These are phyloP conservation scores for Sambucus nigra DNA, from an alignment of 129 eudicot species.

Conservation along the genomic window DNA sequence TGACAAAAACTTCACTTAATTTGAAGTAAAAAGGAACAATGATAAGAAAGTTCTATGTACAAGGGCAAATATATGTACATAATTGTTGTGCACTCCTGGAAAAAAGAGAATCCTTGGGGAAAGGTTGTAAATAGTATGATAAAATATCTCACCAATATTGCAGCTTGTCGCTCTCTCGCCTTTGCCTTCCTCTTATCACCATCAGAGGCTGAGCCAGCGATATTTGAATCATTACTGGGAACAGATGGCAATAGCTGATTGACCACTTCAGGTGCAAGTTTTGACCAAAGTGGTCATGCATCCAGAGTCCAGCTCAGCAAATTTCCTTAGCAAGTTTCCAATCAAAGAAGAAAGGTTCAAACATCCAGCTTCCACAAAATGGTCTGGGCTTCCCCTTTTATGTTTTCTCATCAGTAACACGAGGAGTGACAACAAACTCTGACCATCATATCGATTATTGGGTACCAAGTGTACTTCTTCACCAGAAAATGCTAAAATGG, in stretches of 20 bases:
- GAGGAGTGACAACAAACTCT: slow-evolving; percentile 81
- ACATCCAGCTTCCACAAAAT: slow-evolving; percentile 50
- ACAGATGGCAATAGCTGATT: slow-evolving; percentile 31
- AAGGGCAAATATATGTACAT: no score
- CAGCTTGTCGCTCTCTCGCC: slow-evolving; percentile 98
- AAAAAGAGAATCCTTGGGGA: no score
- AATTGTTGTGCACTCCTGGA: no score
- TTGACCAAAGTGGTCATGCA: slow-evolving; percentile 49
- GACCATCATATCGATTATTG: slow-evolving; percentile 37
- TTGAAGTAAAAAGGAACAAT: neutral
- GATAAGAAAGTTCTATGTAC: no score
- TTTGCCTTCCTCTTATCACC: slow-evolving; percentile 78
- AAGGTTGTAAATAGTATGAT: no score
- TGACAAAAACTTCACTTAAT: no score
- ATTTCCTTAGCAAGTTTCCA: slow-evolving; percentile 58
- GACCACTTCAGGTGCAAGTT: slow-evolving; percentile 69
- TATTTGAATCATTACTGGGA: slow-evolving; percentile 22
- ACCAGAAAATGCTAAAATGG: slow-evolving; percentile 63
- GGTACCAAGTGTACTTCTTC: slow-evolving; percentile 47
- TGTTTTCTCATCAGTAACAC: slow-evolving; percentile 78
- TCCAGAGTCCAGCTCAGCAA: slow-evolving; percentile 70
- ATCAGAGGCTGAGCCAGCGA: slow-evolving; percentile 34
- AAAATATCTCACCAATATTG: slow-evolving; percentile 57
- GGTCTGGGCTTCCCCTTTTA: slow-evolving; percentile 36
- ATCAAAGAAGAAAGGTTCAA: slow-evolving; percentile 58